phyloP scores from a whole-genome alignment of 192 early-diverging fungal genomes.

The Coemansia sp. region DNA sequence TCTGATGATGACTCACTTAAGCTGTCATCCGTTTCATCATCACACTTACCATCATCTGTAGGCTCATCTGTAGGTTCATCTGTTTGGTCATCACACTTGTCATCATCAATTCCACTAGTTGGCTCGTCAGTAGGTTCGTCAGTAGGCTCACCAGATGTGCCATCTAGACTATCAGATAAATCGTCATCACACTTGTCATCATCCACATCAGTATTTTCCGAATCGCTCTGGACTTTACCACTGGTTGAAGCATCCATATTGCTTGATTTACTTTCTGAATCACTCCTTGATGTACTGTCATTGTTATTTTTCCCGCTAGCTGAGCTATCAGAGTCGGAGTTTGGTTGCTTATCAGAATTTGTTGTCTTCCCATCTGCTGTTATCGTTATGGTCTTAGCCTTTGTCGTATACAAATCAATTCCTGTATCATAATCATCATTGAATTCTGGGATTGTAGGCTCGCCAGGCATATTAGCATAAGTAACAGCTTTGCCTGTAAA shows the following conservation, averaged over 20 bases:
- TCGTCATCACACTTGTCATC: too few species aligned
- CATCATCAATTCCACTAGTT: background rate
- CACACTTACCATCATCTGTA: background rate
- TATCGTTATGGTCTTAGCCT: background rate
- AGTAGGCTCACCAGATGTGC: too few species aligned
- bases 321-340: too few species aligned
- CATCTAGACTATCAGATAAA: too few species aligned
- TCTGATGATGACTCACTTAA: background rate
- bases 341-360: background rate
- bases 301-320: background rate
- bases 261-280: background rate
- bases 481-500: background rate
- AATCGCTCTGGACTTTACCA: background rate
- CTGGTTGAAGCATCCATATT: background rate
- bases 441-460: background rate
- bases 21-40: background rate
- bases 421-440: background rate
- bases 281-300: background rate
- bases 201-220: too few species aligned
- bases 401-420: background rate
- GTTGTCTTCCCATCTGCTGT: background rate
- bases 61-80: background rate
- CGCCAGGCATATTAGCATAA: background rate
- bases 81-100: slow-evolving; percentile 5
- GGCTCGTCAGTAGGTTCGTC: background rate